A percentile compares a stretch with the other conserved stretches of the same genome.
Conservation (phyloP, 1,139 yeast species). For the Diutina rugosa region DNA sequence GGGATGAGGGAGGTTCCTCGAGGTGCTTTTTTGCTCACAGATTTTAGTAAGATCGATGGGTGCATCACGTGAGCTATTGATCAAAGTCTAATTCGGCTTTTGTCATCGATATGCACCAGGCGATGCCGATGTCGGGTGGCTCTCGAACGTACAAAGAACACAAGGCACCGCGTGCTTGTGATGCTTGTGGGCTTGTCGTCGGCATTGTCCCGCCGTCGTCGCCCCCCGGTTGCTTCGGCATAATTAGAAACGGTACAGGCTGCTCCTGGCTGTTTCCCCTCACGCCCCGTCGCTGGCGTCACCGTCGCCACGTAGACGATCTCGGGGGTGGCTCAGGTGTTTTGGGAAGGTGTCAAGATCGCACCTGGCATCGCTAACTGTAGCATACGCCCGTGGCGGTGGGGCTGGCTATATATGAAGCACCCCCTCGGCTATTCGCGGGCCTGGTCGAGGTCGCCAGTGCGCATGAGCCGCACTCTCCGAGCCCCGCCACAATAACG, state of each 20-base stretch:
- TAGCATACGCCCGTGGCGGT: neutral
- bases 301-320: no score
- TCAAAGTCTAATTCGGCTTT: neutral
- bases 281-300: no score
- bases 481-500: neutral
- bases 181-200: neutral
- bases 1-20: neutral
- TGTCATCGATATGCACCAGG: neutral
- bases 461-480: slow-evolving; percentile 1
- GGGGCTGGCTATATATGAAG: neutral
- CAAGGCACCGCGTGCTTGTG: neutral
- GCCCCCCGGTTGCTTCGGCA: neutral
- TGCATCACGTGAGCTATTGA: neutral
- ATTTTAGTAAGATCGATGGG: neutral
- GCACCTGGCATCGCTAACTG: no score
- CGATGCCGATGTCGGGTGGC: neutral
- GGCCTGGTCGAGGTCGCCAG: neutral
- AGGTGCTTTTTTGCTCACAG: neutral
- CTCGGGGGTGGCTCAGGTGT: neutral
- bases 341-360: neutral
- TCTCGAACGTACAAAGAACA: neutral
- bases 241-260: no score
- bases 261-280: no score
- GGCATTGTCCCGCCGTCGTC: neutral
- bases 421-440: neutral